Conservation (phyloP, 139 green algal species). For the Limnomonas spitsbergensis region DNA sequence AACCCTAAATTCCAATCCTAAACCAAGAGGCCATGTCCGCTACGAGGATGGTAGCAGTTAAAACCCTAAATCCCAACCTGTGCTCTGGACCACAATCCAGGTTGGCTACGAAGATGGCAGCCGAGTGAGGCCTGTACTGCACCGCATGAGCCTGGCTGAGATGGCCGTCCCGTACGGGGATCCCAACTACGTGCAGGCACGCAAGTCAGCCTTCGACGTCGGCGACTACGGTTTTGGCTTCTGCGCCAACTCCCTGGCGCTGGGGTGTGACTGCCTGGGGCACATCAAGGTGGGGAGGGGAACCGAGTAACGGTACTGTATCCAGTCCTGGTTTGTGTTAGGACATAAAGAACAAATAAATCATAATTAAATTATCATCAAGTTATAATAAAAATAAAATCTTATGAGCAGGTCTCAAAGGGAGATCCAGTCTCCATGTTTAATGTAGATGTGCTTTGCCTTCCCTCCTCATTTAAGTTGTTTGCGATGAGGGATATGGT, state of each 20-base stretch:
- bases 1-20: too few species aligned
- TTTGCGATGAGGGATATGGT: too few species aligned
- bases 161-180: constrained; percentile 89
- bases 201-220: constrained; percentile 85
- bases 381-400: too few species aligned
- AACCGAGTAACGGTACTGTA: not conserved
- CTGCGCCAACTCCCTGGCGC: constrained; percentile 64
- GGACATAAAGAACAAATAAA: not conserved
- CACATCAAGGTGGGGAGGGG: constrained; percentile 59
- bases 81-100: too few species aligned
- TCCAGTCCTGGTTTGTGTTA: not conserved
- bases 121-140: constrained; percentile 61
- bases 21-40: too few species aligned
- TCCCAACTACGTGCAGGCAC: constrained; percentile 61
- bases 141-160: constrained; percentile 76
- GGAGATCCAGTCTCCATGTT: too few species aligned
- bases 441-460: too few species aligned
- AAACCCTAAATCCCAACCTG: too few species aligned
- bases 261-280: constrained; percentile 89
- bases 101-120: constrained; percentile 59
- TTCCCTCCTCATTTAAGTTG: too few species aligned
- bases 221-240: constrained; percentile 60
- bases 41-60: too few species aligned
- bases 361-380: not conserved
- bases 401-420: too few species aligned